Conservation (phyloP, 805 yeast species). For the Metschnikowia koreensis region DNA sequence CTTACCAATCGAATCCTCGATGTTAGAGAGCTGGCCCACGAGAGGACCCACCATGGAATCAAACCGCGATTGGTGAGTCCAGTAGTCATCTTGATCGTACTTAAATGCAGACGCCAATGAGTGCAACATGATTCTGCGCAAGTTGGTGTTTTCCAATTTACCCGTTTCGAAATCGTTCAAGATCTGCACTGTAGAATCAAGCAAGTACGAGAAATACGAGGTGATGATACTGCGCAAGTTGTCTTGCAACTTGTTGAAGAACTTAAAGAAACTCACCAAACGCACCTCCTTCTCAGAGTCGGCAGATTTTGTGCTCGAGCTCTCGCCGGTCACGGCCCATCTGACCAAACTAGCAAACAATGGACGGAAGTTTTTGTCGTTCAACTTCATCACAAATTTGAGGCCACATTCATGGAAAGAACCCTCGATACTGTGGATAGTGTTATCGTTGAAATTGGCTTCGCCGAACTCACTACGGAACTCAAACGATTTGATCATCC, state of each 20-base stretch:
- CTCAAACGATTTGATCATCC: slow-evolving; percentile 70
- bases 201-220: slow-evolving; percentile 77
- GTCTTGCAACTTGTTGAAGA: slow-evolving; percentile 82
- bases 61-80: slow-evolving; percentile 87
- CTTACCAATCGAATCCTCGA: slow-evolving; percentile 76
- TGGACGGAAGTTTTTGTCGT: slow-evolving; percentile 92
- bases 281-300: slow-evolving; percentile 48
- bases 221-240: slow-evolving; percentile 85
- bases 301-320: slow-evolving; percentile 40
- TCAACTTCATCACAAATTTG: slow-evolving; percentile 79
- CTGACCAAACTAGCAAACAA: slow-evolving; percentile 79
- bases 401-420: slow-evolving; percentile 72
- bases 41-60: slow-evolving; percentile 65
- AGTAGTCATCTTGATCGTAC: slow-evolving; percentile 89
- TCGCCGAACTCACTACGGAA: slow-evolving; percentile 53
- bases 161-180: slow-evolving; percentile 49
- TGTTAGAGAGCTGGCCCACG: slow-evolving; percentile 59
- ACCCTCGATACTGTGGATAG: slow-evolving; percentile 78
- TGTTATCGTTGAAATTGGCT: slow-evolving; percentile 58
- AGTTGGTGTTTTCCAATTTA: slow-evolving; percentile 43
- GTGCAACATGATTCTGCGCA: slow-evolving; percentile 71
- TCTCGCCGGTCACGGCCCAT: slow-evolving; percentile 92
- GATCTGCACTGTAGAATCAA: slow-evolving; percentile 66
- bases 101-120: slow-evolving; percentile 80
- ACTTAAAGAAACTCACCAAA: slow-evolving; percentile 73